Conservation (phyloP, 2,329 filamentous ascomycete genomes). For the Trichocomaceae sp. region DNA sequence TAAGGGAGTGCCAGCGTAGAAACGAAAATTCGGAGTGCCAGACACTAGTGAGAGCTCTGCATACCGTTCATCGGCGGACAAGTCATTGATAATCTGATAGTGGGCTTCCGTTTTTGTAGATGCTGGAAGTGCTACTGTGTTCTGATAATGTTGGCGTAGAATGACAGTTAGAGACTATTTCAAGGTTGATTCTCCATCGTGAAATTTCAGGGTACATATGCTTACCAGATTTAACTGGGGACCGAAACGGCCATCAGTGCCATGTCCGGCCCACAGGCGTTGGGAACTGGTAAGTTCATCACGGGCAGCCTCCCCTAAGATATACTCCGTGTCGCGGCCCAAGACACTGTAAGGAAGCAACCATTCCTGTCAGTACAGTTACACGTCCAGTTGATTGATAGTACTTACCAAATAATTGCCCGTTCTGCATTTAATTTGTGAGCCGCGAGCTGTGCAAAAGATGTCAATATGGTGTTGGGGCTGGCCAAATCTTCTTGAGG, state of each 20-base stretch:
- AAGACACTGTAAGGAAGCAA: conserved; percentile 30
- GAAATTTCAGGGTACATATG: neutral
- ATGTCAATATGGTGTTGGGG: conserved; percentile 29
- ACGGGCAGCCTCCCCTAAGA: conserved; percentile 47
- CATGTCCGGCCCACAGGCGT: conserved; percentile 28
- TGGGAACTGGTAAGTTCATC: conserved; percentile 26
- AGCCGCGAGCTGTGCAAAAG: conserved; percentile 32
- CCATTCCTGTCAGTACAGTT: conserved; percentile 1
- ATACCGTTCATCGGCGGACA: conserved; percentile 34
- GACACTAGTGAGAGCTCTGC: conserved; percentile 32
- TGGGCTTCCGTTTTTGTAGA: conserved; percentile 21
- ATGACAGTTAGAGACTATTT: conserved; percentile 6
- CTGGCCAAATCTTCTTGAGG: conserved; percentile 23
- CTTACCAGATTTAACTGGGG: conserved; percentile 30
- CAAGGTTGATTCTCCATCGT: neutral
- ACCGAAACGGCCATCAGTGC: conserved; percentile 25
- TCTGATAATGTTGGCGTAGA: conserved; percentile 18
- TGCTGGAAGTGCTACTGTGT: conserved; percentile 28
- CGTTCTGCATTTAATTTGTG: conserved; percentile 31
- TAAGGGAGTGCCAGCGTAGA: conserved; percentile 57
- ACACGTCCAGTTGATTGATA: neutral
- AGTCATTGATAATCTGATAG: conserved; percentile 34
- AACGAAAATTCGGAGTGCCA: conserved; percentile 33
- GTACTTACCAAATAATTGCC: conserved; percentile 30
- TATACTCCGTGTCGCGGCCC: conserved; percentile 44